Conservation (phyloP, 2,329 filamentous ascomycete genomes). For the Ambrosiella beaveri region DNA sequence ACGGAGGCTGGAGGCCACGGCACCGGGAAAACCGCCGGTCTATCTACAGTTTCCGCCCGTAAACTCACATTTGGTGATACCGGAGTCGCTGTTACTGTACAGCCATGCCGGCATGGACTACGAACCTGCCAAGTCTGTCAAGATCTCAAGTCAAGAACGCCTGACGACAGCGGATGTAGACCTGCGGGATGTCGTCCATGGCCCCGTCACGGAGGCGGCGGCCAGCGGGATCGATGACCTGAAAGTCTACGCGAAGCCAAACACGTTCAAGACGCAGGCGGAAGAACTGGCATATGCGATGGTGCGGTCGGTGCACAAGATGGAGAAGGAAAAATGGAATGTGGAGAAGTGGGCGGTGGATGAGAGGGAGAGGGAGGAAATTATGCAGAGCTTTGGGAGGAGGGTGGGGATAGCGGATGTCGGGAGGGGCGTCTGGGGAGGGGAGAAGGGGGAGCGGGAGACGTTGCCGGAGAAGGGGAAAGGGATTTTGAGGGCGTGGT, state of each 20-base stretch:
- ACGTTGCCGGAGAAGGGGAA: not conserved
- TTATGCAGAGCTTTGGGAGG: not conserved
- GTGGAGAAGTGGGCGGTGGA: not conserved
- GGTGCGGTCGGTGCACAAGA: slow-evolving; percentile 15
- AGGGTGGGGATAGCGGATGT: not conserved
- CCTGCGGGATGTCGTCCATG: slow-evolving; percentile 27
- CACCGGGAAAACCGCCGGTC: slow-evolving; percentile 21
- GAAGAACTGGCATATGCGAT: slow-evolving; percentile 7
- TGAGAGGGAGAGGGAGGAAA: not conserved
- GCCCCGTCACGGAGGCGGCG: slow-evolving; percentile 13
- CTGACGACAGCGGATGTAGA: slow-evolving; percentile 33
- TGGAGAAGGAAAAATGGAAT: not conserved
- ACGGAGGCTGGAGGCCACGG: not conserved
- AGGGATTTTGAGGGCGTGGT: slow-evolving; percentile 1
- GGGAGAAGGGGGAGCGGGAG: not conserved
- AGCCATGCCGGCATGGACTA: slow-evolving; percentile 16
- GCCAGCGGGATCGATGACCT: not conserved
- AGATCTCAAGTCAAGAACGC: slow-evolving; percentile 20
- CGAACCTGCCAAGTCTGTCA: slow-evolving; percentile 24
- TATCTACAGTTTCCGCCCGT: slow-evolving; percentile 32
- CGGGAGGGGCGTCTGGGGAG: not conserved
- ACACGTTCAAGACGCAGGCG: slow-evolving; percentile 9
- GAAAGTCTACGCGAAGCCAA: not conserved
- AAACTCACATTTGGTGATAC: slow-evolving; percentile 30
- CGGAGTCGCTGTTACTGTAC: slow-evolving; percentile 31